Evolutionary conservation across 495 filamentous ascomycete genomes (phyloP).

Genomic region (Annulohypoxylon nitens): DNA sequence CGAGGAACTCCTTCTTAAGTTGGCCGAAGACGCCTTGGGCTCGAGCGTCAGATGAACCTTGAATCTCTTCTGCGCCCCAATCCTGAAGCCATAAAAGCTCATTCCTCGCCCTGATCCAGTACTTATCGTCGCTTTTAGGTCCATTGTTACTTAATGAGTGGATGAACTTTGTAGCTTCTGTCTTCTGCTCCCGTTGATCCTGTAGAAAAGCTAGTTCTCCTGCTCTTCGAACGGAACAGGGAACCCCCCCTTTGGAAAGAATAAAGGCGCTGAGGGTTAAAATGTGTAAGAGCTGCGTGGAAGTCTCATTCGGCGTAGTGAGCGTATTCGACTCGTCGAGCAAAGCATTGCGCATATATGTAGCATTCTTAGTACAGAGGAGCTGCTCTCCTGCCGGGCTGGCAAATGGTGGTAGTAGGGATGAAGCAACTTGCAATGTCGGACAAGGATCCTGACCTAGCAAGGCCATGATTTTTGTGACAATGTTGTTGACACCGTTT

Average conservation of each 20-base stretch:
- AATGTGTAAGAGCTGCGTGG: constrained; percentile 74
- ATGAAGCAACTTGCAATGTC: constrained; percentile 58
- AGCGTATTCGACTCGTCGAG: constrained; percentile 73
- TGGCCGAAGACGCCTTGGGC: constrained; percentile 77
- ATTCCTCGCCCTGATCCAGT: constrained; percentile 75
- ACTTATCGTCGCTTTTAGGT: constrained; percentile 70
- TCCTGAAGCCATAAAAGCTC: constrained; percentile 84
- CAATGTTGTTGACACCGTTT: constrained; percentile 71
- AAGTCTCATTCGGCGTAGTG: constrained; percentile 71
- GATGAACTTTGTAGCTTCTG: constrained; percentile 73
- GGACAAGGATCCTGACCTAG: constrained; percentile 68
- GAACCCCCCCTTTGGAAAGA: constrained; percentile 70
- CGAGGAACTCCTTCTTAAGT: constrained; percentile 72
- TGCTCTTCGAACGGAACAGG: constrained; percentile 69
- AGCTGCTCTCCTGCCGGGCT: constrained; percentile 50
- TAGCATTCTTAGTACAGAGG: constrained; percentile 55
- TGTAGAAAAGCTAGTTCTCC: constrained; percentile 70
- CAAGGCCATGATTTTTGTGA: constrained; percentile 70
- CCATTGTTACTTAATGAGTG: constrained; percentile 63
- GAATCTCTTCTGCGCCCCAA: constrained; percentile 72
- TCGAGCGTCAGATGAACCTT: constrained; percentile 34
- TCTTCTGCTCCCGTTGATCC: constrained; percentile 74
- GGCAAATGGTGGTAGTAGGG: constrained; percentile 58
- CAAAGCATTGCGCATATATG: constrained; percentile 66
- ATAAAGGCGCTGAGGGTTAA: constrained; percentile 76